Base-by-base conservation (phyloP, 768 basidiomycete genomes). In the Phaeolepiota aurea region DNA sequence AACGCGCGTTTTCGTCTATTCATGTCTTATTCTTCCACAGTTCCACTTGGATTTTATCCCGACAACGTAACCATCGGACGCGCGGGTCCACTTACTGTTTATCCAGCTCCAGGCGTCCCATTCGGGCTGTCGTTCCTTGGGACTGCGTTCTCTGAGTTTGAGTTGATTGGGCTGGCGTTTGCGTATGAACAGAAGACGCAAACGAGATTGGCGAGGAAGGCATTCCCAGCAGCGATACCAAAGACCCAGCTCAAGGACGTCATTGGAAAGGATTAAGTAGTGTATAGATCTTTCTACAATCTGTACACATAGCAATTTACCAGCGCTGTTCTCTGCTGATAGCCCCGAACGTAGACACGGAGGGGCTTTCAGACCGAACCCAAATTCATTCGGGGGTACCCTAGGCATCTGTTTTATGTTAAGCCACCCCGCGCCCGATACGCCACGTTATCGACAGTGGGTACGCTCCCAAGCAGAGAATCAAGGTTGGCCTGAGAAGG, bases 141-240 rank as follows among this genome's bases (percentile, higher is more conserved):
- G 0, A 76, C 77, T 1, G 74, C 73, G 11, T 82, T 74, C 53
- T 73, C 72, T 32, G 81, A 81, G 42, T 73, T 69, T 49, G 55
- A 67, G 14, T 62, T 82, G 33, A 67, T 83, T 42, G 63, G 71
- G 0, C 69, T 76, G 44, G 82, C 66, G 2, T 82, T 69, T 56
- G 79, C 79, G 1, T 82, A 77, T 46, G 81, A 84, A 54, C 79
- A 82, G 52, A 68, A 64, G 45, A 82, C 81, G 3, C 63, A 73
- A 42, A 71, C 69, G 1, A 55, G 79, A 12, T 52, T 78, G 38
- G 53, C 56, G 37, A 62, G 72, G 45, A 63, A 54, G 51, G 78
- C 77, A 2, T 74, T 66, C 47, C 38, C 64, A 3, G 73, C 61
- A 10, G 77, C 78, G 4, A 71, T 79, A 18, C 79, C 77, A 1